Evolutionary conservation across 768 basidiomycete genomes (phyloP), one percentile per base, ranked within the genome.

Genomic region (Russula dissimulans): DNA sequence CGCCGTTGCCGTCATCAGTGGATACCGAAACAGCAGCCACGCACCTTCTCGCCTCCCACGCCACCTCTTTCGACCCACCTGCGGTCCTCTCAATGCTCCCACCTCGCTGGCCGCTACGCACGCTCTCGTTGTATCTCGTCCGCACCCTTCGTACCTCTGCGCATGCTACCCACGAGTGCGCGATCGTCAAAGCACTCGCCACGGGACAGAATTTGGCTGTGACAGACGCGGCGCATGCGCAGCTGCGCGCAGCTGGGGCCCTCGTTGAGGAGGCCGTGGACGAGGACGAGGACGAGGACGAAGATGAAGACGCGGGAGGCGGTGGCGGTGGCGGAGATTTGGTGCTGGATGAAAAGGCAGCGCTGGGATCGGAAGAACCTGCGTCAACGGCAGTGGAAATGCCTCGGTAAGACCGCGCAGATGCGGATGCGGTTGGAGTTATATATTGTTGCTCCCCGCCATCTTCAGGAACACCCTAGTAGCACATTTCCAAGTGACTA

Each of bases 31-130:
- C 14, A 36, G 53, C 49, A 4, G 53, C 41, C 6, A 11, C 56
- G n/a, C 63, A 89, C 85, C 79, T 86, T 60, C 76, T 91, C 60
- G 71, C 82, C 11, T 52, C 60, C 49, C 69, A 83, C 39, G 76
- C 95, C 8, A 92, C 93, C 4, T 69, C 81, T 53, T 75, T 81
- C 31, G 95, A 93, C 92, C 81, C 91, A 1, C 73, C 95, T 14
- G 76, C 78, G 18, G 72, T 80, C 10, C 77, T 95, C 60, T 83
- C 89, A 0, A 81, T 85, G 4, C 94, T 95, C 76, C 75, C 95
- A 31, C 73, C 83, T 4, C 85, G 90, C 15, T 90, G 91, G 3
- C 81, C 93, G 60, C 81, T 91, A 26, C 78, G 89, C 64, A 82
- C 84, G 9, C 72, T 91, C 39, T 46, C 50, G n/a, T 39, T 50